Percentiles rank a stretch among this genome's conserved stretches.
Conservation (phyloP, 2,329 filamentous ascomycete species). For the Cryphonectria parasitica region DNA sequence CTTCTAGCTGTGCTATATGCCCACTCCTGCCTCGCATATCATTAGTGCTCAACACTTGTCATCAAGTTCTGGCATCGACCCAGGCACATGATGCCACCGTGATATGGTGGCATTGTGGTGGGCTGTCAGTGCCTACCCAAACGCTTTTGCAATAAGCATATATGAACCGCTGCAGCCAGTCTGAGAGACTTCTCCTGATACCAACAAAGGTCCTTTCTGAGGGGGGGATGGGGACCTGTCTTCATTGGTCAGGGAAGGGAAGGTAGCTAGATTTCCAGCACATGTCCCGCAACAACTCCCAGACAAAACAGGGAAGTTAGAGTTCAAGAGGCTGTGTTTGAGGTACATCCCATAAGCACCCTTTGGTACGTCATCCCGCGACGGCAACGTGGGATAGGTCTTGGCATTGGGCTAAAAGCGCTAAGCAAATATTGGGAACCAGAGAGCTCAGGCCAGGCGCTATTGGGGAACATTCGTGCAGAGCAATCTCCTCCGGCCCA, state of each 20-base stretch:
- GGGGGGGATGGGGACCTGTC: not conserved
- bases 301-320: not conserved
- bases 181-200: no score
- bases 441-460: not conserved
- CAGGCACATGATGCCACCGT: no score
- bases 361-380: constrained; percentile 1
- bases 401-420: constrained; percentile 11
- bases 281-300: not conserved
- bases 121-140: not conserved
- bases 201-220: no score
- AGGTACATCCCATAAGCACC: not conserved
- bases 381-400: constrained; percentile 9
- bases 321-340: not conserved
- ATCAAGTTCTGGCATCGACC: not conserved
- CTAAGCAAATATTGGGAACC: not conserved
- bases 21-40: no score
- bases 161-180: no score
- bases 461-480: not conserved
- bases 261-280: not conserved
- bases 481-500: not conserved
- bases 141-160: not conserved
- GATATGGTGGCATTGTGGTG: no score
- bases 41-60: not conserved
- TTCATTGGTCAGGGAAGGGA: not conserved
- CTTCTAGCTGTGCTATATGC: no score